A percentile compares a stretch with the other conserved stretches of the same genome.
phyloP scores from a whole-genome alignment of 129 eudicot species.

The Flaveria ramosissima region DNA sequence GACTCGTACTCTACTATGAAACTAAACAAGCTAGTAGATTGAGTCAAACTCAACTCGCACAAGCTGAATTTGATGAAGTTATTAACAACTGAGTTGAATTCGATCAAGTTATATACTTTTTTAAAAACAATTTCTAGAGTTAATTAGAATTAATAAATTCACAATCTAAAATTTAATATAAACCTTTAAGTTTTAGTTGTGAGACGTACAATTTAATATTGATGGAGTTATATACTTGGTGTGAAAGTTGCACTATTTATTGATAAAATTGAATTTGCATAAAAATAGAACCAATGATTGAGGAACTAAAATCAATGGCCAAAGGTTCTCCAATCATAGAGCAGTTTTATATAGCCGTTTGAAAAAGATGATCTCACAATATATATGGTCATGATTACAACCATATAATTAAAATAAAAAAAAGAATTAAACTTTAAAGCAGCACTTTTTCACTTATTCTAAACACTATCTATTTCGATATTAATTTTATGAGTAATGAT shows the following conservation, averaged over 20 bases:
- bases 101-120: too few relatives aligned
- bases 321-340: conserved; percentile 42
- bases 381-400: conserved; percentile 40
- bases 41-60: too few relatives aligned
- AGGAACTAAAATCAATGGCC: conserved; percentile 45
- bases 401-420: conserved; percentile 17
- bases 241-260: background rate
- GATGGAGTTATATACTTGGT: too few relatives aligned
- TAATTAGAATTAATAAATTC: too few relatives aligned
- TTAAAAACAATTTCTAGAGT: too few relatives aligned
- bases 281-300: conserved; percentile 35
- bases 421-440: conserved; percentile 22
- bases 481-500: background rate
- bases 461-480: background rate
- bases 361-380: conserved; percentile 27
- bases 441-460: background rate
- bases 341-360: conserved; percentile 40
- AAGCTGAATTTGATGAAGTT: too few relatives aligned
- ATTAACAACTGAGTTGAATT: too few relatives aligned
- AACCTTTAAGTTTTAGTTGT: too few relatives aligned
- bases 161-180: too few relatives aligned
- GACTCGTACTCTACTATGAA: too few relatives aligned
- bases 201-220: too few relatives aligned
- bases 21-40: too few relatives aligned
- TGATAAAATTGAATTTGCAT: background rate